A percentile compares a stretch with the other conserved stretches of the same genome.
Evolutionary conservation across 2,329 filamentous ascomycete genomes (phyloP).

Genomic region (Hansfordia pulvinata): DNA sequence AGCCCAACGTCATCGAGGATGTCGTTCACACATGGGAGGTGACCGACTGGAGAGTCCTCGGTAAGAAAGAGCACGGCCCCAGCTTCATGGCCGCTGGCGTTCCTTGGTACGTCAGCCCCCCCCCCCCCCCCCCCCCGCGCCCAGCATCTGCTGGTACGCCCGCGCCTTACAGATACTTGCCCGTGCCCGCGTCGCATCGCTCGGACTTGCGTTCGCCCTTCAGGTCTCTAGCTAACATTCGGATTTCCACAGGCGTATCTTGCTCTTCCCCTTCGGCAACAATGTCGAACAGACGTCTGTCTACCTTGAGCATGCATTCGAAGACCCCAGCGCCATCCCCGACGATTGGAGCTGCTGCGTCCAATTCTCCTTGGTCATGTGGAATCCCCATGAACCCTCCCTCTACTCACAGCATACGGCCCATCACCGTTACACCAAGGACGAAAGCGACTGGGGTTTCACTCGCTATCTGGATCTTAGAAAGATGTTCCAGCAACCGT

Average conservation of each 20-base stretch:
- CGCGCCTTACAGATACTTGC: background rate
- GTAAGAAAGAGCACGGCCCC: slow-evolving; percentile 77
- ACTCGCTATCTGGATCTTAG: slow-evolving; percentile 88
- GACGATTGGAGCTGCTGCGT: slow-evolving; percentile 96
- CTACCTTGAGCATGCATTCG: slow-evolving; percentile 91
- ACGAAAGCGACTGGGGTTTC: slow-evolving; percentile 97
- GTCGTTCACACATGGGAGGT: slow-evolving; percentile 76
- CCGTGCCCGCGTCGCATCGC: no score
- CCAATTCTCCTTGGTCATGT: slow-evolving; percentile 86
- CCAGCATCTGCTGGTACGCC: background rate
- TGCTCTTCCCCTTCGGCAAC: slow-evolving; percentile 93
- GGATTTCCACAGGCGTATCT: slow-evolving; percentile 53
- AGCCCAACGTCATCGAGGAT: slow-evolving; percentile 70
- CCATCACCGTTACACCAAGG: slow-evolving; percentile 91
- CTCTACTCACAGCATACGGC: slow-evolving; percentile 70
- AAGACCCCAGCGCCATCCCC: slow-evolving; percentile 56
- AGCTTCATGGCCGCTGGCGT: slow-evolving; percentile 74
- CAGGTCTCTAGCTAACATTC: slow-evolving; percentile 8
- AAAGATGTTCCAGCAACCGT: slow-evolving; percentile 67
- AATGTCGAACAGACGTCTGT: slow-evolving; percentile 89
- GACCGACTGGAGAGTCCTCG: slow-evolving; percentile 62
- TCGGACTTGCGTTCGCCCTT: background rate
- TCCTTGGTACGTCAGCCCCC: slow-evolving; percentile 72
- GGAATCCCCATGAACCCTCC: slow-evolving; percentile 86
- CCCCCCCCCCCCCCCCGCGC: background rate